phyloP scores from a whole-genome alignment of 2,329 filamentous ascomycete genomes.

The Fusarium miscanthi region DNA sequence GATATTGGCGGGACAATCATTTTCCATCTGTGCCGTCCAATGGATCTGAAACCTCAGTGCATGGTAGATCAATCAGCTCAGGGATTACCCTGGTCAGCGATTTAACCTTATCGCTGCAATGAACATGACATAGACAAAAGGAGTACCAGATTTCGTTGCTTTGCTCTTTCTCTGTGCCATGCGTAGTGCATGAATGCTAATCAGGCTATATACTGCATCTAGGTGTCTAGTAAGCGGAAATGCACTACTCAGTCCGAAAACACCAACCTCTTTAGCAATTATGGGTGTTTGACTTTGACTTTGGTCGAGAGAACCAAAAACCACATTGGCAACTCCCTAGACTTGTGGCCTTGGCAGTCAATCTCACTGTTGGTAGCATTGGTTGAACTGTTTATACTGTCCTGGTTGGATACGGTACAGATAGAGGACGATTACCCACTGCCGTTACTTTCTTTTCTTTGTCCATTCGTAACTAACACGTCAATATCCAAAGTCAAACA shows the following conservation, averaged over 20 bases:
- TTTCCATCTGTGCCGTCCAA: constrained; percentile 8
- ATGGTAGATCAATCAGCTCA: constrained; percentile 1
- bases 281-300: not conserved
- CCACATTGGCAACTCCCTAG: not conserved
- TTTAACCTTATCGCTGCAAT: constrained; percentile 1
- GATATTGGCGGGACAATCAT: constrained; percentile 2
- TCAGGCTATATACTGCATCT: not conserved
- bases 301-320: not conserved
- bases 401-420: not conserved
- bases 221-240: not conserved
- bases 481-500: not conserved
- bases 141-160: constrained; percentile 25
- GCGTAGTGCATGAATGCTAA: not conserved
- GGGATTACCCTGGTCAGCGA: constrained; percentile 5
- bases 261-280: not conserved
- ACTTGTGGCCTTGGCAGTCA: not conserved
- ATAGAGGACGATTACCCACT: not conserved
- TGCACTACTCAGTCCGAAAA: not conserved
- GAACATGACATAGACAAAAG: not conserved
- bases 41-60: not conserved
- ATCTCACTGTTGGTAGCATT: not conserved
- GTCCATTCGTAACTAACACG: not conserved
- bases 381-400: not conserved
- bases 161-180: constrained; percentile 46
- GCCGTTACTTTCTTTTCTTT: not conserved